Conservation (phyloP, 1,139 yeast genomes). For the Hanseniaspora sp. region DNA sequence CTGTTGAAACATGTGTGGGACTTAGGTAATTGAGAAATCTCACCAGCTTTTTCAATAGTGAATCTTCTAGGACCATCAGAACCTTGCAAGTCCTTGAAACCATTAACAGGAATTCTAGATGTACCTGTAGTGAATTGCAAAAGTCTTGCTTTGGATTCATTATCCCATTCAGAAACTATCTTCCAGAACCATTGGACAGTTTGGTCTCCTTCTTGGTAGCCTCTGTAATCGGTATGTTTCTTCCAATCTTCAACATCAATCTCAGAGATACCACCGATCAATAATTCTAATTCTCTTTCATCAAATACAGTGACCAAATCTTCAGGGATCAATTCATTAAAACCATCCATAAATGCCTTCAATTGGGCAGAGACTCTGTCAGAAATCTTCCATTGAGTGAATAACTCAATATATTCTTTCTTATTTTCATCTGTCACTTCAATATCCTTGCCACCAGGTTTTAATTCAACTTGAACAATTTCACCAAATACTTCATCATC, state of each 20-base stretch:
- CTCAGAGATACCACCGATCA: slow-evolving; percentile 96
- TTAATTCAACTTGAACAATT: slow-evolving; percentile 77
- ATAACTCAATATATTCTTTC: slow-evolving; percentile 86
- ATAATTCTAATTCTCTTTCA: slow-evolving; percentile 88
- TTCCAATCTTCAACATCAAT: slow-evolving; percentile 98
- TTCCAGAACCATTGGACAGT: slow-evolving; percentile 98
- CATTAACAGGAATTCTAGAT: slow-evolving; percentile 95
- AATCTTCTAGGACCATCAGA: slow-evolving; percentile 98
- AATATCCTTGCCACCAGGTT: slow-evolving; percentile 74
- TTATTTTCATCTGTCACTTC: slow-evolving; percentile 92
- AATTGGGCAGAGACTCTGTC: slow-evolving; percentile 92
- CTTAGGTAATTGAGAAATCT: slow-evolving; percentile 82
- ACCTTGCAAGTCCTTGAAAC: slow-evolving; percentile 95
- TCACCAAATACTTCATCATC: slow-evolving; percentile 97
- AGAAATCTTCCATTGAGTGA: slow-evolving; percentile 91
- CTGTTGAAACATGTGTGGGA: slow-evolving; percentile 93
- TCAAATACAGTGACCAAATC: slow-evolving; percentile 93
- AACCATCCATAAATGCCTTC: slow-evolving; percentile 91
- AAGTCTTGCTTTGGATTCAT: slow-evolving; percentile 90
- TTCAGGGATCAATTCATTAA: slow-evolving; percentile 93
- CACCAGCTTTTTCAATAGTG: slow-evolving; percentile 97
- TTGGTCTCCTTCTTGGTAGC: slow-evolving; percentile 91
- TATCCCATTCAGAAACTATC: slow-evolving; percentile 86
- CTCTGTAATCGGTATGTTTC: slow-evolving; percentile 95
- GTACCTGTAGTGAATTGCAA: slow-evolving; percentile 97